These are phyloP conservation scores for Dinochytrium kinnereticum DNA, from an alignment of 371 early-diverging fungal species.

Conservation along the genomic window DNA sequence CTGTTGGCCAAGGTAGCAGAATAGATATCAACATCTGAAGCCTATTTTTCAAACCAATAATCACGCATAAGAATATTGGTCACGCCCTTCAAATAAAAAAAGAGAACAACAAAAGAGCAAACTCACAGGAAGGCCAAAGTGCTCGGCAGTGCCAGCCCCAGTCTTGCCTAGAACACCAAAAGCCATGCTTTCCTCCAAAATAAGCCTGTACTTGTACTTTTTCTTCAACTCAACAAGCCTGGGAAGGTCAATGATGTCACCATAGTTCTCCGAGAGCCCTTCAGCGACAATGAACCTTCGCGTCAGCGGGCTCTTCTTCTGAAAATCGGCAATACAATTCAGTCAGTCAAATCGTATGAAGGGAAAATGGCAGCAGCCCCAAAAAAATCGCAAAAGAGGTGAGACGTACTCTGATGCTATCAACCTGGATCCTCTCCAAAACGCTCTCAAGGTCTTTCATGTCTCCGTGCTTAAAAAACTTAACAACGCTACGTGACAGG, in stretches of 20 bases:
- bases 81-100: too few relatives aligned
- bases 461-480: slow-evolving; percentile 96
- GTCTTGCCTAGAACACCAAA: slow-evolving; percentile 91
- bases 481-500: slow-evolving; percentile 86
- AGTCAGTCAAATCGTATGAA: neutral
- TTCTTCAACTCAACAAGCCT: slow-evolving; percentile 81
- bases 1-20: slow-evolving; percentile 90
- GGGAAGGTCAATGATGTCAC: slow-evolving; percentile 89
- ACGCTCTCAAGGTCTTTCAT: slow-evolving; percentile 93
- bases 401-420: slow-evolving; percentile 44
- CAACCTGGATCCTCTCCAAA: slow-evolving; percentile 73
- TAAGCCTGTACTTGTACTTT: slow-evolving; percentile 96
- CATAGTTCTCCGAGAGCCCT: slow-evolving; percentile 93
- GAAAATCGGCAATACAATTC: slow-evolving; percentile 21
- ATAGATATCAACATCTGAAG: slow-evolving; percentile 92
- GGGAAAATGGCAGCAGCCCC: neutral
- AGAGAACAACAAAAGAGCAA: slow-evolving; percentile 3
- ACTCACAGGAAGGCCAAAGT: slow-evolving; percentile 71
- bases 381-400: neutral
- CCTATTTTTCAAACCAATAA: too few relatives aligned
- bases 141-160: slow-evolving; percentile 91
- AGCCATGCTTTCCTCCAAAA: slow-evolving; percentile 95
- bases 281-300: slow-evolving; percentile 97
- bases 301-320: slow-evolving; percentile 79
- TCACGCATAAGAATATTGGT: too few relatives aligned